Conservation (phyloP, 2,329 filamentous ascomycete species). For the Tolypocladium ovalisporum region DNA sequence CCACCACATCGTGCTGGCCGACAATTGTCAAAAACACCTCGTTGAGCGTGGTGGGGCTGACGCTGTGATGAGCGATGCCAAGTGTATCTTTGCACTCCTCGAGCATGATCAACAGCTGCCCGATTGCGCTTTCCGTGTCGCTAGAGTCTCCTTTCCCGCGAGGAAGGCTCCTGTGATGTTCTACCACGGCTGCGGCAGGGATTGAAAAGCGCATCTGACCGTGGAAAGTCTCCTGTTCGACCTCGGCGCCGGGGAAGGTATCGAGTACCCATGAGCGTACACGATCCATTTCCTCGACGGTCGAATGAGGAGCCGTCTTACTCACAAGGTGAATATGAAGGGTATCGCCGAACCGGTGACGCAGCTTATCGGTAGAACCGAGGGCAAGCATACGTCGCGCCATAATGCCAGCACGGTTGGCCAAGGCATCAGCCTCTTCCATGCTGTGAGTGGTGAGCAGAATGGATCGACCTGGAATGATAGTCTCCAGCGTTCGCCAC, state of each 20-base stretch:
- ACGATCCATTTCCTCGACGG: slow-evolving; percentile 52
- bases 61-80: slow-evolving; percentile 75
- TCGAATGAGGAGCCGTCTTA: slow-evolving; percentile 61
- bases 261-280: slow-evolving; percentile 55
- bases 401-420: slow-evolving; percentile 75
- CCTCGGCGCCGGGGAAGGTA: slow-evolving; percentile 51
- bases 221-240: slow-evolving; percentile 69
- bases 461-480: slow-evolving; percentile 65
- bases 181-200: neutral
- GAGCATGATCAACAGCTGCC: slow-evolving; percentile 57
- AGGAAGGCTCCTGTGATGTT: slow-evolving; percentile 34
- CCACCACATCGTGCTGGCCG: slow-evolving; percentile 63
- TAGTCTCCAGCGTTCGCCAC: slow-evolving; percentile 73
- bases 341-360: slow-evolving; percentile 64
- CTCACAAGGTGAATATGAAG: slow-evolving; percentile 77
- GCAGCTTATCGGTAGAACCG: slow-evolving; percentile 62
- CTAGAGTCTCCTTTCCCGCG: neutral
- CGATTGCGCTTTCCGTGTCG: slow-evolving; percentile 39
- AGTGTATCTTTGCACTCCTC: slow-evolving; percentile 59
- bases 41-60: slow-evolving; percentile 77
- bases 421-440: slow-evolving; percentile 89
- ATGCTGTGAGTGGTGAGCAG: slow-evolving; percentile 88
- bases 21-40: slow-evolving; percentile 87
- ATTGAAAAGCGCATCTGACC: slow-evolving; percentile 82
- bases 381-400: slow-evolving; percentile 77